Percentiles rank a stretch among this genome's conserved stretches.
These are phyloP conservation scores for Spiraea crenata DNA, from an alignment of 331 rosid species.

Conservation along the genomic window DNA sequence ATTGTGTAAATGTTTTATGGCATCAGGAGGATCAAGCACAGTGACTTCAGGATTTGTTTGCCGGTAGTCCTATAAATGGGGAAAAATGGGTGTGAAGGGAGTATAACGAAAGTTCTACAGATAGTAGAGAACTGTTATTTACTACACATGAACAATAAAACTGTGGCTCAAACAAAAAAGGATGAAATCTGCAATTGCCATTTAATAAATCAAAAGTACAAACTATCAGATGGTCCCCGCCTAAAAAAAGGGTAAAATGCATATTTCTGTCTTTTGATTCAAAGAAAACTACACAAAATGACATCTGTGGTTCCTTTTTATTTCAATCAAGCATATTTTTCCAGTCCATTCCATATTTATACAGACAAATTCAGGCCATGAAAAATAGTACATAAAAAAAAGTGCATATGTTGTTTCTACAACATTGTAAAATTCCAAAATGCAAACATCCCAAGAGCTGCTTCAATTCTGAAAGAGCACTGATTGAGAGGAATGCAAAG, in stretches of 20 bases:
- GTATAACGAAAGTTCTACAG: neutral
- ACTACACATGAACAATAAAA: no score
- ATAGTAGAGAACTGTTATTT: no score
- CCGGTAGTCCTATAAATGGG: slow-evolving; percentile 66
- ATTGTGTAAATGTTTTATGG: slow-evolving; percentile 72
- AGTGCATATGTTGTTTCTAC: neutral
- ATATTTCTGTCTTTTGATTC: neutral
- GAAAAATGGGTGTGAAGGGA: slow-evolving; percentile 18
- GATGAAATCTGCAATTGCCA: neutral
- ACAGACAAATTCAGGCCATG: neutral
- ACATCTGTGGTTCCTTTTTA: neutral
- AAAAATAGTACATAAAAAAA: neutral
- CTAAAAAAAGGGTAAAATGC: neutral
- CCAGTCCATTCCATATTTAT: neutral
- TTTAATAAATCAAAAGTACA: neutral
- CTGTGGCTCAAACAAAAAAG: neutral
- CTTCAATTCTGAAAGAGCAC: neutral
- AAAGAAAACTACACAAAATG: neutral
- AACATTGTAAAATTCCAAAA: neutral
- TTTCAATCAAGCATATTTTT: neutral
- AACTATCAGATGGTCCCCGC: neutral
- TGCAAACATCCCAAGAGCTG: neutral
- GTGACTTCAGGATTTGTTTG: slow-evolving; percentile 83
- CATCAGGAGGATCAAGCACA: slow-evolving; percentile 96
- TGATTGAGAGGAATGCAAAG: neutral